Evolutionary conservation across 768 basidiomycete genomes (phyloP).

Genomic region (Russula earlei): DNA sequence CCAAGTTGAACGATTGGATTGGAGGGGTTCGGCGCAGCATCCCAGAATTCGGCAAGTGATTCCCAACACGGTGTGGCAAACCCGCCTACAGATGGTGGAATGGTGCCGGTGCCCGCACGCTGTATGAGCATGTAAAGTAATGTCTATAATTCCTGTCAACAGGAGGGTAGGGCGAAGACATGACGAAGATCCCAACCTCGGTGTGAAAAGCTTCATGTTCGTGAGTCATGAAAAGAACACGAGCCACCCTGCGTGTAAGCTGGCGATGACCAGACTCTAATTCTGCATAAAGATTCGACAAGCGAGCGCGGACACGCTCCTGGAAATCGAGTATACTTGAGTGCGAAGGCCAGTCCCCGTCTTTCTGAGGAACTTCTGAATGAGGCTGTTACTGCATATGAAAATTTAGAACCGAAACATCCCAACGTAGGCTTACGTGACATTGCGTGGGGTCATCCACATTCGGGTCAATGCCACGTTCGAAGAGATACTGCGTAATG

Average conservation of each 20-base stretch:
- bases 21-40: conserved; percentile 35
- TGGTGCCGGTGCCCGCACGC: conserved; percentile 64
- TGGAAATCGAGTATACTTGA: conserved; percentile 66
- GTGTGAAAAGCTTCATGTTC: conserved; percentile 88
- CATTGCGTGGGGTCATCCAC: conserved; percentile 84
- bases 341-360: conserved; percentile 83
- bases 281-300: conserved; percentile 65
- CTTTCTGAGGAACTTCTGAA: conserved; percentile 70
- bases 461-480: conserved; percentile 93
- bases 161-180: not conserved
- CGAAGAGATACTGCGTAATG: conserved; percentile 54
- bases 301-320: conserved; percentile 62
- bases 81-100: conserved; percentile 66
- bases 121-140: conserved; percentile 92
- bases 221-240: conserved; percentile 83
- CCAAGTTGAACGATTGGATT: conserved; percentile 45
- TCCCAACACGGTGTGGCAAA: conserved; percentile 70
- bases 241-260: conserved; percentile 56
- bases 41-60: conserved; percentile 40
- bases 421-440: conserved; percentile 47
- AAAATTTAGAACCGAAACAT: not conserved
- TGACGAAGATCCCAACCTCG: conserved; percentile 40
- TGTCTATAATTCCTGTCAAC: conserved; percentile 36
- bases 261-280: conserved; percentile 40
- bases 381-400: conserved; percentile 48